Percentiles rank a stretch among this genome's conserved stretches.
Conservation (phyloP, 2,329 filamentous ascomycete species). For the Epichloe gansuensis region DNA sequence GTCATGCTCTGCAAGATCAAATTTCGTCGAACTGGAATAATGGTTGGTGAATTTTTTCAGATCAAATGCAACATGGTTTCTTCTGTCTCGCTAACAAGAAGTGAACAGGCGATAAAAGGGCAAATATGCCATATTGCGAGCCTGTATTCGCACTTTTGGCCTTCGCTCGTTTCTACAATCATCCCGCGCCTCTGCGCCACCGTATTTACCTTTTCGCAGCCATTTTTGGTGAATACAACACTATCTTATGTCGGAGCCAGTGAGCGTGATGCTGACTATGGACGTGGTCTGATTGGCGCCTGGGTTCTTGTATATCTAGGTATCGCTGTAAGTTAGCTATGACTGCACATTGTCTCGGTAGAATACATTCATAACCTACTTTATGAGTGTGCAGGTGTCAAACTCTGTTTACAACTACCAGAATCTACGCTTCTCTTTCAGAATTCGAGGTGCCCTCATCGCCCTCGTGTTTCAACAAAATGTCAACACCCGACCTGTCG, state of each 20-base stretch:
- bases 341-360: background rate
- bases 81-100: no score
- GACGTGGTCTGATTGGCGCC: slow-evolving; percentile 32
- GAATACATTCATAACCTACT: background rate
- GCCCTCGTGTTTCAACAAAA: slow-evolving; percentile 24
- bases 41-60: no score
- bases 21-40: background rate
- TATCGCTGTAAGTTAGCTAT: slow-evolving; percentile 24
- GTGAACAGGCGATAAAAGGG: background rate
- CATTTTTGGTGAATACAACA: slow-evolving; percentile 29
- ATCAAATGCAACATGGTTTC: background rate
- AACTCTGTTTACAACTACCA: slow-evolving; percentile 11
- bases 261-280: slow-evolving; percentile 16
- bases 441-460: slow-evolving; percentile 19
- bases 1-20: slow-evolving; percentile 4
- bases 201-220: slow-evolving; percentile 24
- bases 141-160: slow-evolving; percentile 8
- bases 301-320: slow-evolving; percentile 26
- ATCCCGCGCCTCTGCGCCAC: slow-evolving; percentile 20
- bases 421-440: background rate
- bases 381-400: slow-evolving; percentile 13
- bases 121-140: background rate
- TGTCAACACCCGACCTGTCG: slow-evolving; percentile 17
- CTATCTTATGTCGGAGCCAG: slow-evolving; percentile 20
- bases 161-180: slow-evolving; percentile 16